Evolutionary conservation across 352 stramenopile species (phyloP).

Genomic region (Globisporangium takayamanum): DNA sequence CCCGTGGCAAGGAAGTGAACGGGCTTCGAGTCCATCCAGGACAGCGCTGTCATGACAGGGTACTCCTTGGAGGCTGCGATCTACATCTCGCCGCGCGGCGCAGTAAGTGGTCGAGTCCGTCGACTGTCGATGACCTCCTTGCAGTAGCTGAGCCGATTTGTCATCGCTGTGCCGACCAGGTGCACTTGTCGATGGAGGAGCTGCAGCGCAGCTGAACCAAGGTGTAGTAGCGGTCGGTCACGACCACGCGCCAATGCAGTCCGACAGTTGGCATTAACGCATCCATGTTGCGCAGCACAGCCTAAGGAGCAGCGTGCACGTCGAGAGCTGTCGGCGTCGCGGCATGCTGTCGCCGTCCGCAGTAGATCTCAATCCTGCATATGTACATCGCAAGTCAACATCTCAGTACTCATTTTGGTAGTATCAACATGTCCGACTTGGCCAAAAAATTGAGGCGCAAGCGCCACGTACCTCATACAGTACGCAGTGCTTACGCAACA

Average conservation of each 20-base stretch:
- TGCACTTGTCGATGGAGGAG: background rate
- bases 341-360: too few relatives aligned
- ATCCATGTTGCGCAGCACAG: background rate
- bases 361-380: too few relatives aligned
- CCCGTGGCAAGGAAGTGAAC: background rate
- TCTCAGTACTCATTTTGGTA: too few relatives aligned
- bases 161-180: background rate
- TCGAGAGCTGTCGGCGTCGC: too few relatives aligned
- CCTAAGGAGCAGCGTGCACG: background rate
- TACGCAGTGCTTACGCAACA: too few relatives aligned
- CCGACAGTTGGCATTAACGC: background rate
- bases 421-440: too few relatives aligned
- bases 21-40: background rate
- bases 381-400: too few relatives aligned
- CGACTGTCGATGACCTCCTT: background rate
- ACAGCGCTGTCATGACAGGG: background rate
- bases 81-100: background rate
- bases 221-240: background rate
- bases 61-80: background rate
- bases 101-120: background rate
- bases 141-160: background rate
- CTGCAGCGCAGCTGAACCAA: background rate
- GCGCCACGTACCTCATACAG: too few relatives aligned
- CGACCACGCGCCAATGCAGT: background rate
- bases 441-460: too few relatives aligned